Percentiles rank a stretch among this genome's conserved stretches.
Evolutionary conservation across 768 basidiomycete genomes (phyloP).

Genomic region (Auriculariales sp.): DNA sequence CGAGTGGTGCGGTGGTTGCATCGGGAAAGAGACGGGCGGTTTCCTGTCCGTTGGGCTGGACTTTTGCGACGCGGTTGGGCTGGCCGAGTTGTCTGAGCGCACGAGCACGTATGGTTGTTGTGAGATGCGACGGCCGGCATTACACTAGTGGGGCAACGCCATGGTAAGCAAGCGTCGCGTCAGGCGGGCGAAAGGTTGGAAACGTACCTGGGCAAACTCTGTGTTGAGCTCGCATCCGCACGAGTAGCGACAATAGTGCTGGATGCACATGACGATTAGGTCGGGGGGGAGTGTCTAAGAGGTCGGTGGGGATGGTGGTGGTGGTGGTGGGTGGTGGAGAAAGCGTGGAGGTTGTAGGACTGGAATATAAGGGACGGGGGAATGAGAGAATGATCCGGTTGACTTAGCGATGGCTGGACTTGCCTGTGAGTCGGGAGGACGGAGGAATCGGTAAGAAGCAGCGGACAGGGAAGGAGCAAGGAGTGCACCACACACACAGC

Average conservation of each 20-base stretch:
- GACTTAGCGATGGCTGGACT: background rate
- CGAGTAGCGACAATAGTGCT: background rate
- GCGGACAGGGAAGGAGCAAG: background rate
- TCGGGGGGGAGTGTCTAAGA: too few relatives aligned
- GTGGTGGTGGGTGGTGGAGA: background rate
- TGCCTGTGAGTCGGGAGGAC: background rate
- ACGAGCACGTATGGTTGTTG: background rate
- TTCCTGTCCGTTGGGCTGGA: too few relatives aligned
- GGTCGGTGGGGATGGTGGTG: background rate
- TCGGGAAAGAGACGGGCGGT: too few relatives aligned
- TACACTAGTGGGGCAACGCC: too few relatives aligned
- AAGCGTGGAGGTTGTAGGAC: background rate
- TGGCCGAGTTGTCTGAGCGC: too few relatives aligned
- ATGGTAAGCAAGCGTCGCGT: too few relatives aligned
- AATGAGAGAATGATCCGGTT: background rate
- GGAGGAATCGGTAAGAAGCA: background rate
- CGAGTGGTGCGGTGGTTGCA: too few relatives aligned
- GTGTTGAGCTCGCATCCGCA: constrained; percentile 1
- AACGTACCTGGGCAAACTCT: background rate
- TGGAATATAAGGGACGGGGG: background rate
- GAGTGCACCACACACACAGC: too few relatives aligned
- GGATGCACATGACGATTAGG: background rate
- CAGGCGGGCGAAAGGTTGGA: too few relatives aligned
- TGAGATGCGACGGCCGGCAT: background rate
- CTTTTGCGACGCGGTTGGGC: too few relatives aligned